Evolutionary conservation across 257 asterid genomes (phyloP), one percentile per base, ranked within the genome.

Genomic region (Sherardia arvensis): DNA sequence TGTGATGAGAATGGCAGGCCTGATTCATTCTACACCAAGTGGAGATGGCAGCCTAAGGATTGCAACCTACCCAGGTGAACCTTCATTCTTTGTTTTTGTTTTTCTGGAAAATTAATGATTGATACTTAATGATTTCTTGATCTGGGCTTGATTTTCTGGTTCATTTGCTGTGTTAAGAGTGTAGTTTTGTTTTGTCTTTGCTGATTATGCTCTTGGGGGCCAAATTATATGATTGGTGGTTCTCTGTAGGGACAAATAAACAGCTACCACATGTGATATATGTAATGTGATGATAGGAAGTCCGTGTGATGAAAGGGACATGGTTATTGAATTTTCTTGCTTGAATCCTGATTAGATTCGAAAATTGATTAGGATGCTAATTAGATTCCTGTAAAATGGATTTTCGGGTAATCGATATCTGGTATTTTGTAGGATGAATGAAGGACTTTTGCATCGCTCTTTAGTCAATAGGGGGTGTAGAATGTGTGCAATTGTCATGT

Each of bases 41-140:
- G 99, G 99, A 83, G 97, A 69, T 89, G 99, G 99, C 97, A 89
- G 76, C 99, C 99, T 47, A 87, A 76, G 67, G 68, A 76, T 55
- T 92, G 99, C 82, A 81, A 89, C 76, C 78, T 92, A 85, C 93
- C 99, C 79, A 91, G 96, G 96, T 88, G 63, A 47, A 47, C 38
- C 65, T 7, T 54, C 47, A 9, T 7, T 49, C 36, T 67, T 65
- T 51, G 17, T 1, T 26, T 58, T 34, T 14, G 3, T n/a, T 65
- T 71, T 74, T 68, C 59, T 69, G 45, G 61, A 49, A 43, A 28
- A 43, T 20, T 32, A 48, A 28, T 11, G 20, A 4, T 7, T 56
- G 10, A 33, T 33, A n/a, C n/a, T n/a, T n/a, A n/a, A n/a, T 56
- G 51, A 43, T 43, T 43, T 14, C 51, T 43, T 43, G 7, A 43